A percentile compares a stretch with the other conserved stretches of the same genome.
These are phyloP conservation scores for Clonostachys sp. DNA, from an alignment of 2,329 filamentous ascomycete species.

Conservation along the genomic window DNA sequence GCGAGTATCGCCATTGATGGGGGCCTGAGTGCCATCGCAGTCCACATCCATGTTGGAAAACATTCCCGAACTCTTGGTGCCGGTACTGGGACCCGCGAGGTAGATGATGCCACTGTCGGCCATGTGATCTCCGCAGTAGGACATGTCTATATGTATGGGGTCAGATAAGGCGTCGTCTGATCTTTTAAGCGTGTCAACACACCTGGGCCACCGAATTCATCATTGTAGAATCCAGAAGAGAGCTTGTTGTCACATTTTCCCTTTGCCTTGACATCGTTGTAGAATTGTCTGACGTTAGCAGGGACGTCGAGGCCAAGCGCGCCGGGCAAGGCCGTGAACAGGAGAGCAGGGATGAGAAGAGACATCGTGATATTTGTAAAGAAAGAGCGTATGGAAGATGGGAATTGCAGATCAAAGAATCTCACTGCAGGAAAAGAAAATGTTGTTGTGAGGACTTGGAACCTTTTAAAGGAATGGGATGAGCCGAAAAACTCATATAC, in stretches of 20 bases:
- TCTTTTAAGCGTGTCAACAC: not conserved
- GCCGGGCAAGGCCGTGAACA: not conserved
- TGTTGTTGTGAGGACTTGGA: too few relatives aligned
- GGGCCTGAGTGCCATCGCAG: conserved; percentile 46
- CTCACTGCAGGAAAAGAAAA: too few relatives aligned
- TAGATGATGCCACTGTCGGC: conserved; percentile 33
- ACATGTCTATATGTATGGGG: not conserved
- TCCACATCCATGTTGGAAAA: conserved; percentile 55
- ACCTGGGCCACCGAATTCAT: not conserved
- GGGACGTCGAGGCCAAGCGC: not conserved
- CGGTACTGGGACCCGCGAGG: conserved; percentile 26
- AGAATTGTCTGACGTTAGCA: not conserved
- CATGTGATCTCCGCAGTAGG: conserved; percentile 36
- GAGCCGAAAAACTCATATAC: too few relatives aligned
- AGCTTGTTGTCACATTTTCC: not conserved
- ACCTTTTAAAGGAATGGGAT: too few relatives aligned
- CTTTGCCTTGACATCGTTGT: not conserved
- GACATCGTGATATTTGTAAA: too few relatives aligned
- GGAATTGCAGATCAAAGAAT: too few relatives aligned
- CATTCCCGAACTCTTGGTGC: conserved; percentile 11
- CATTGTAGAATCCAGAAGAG: not conserved
- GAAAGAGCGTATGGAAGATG: too few relatives aligned
- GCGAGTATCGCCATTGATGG: conserved; percentile 26
- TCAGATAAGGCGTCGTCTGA: not conserved
- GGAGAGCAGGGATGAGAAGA: too few relatives aligned